Base-by-base conservation (phyloP, 345 rosid species). In the Hibiscus trionum region DNA sequence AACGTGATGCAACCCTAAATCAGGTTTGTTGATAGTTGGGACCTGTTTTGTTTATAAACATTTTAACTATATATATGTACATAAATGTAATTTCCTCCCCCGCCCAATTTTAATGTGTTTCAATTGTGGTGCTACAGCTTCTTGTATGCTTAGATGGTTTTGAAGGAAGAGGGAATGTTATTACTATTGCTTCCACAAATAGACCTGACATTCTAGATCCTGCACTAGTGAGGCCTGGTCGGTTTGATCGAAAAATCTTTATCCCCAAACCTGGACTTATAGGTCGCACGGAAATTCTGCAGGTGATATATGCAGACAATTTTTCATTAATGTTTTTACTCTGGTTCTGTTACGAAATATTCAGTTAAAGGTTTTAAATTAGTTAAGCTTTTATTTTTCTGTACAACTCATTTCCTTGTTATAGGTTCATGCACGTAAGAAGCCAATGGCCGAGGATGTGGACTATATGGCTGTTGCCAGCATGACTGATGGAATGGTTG, bases 181-280 rank as follows among this genome's bases (percentile, higher is more conserved):
- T 93, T 64, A 91, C 98, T 60, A 93, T 93, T 73, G 97, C 98
- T 77, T 93, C 98, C 72, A 91, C 97, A 76, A 93, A 93, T 73
- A 87, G 98, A 75, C 96, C 97, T 9, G 98, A 93, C 78, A 93
- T 93, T 86, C 87, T 93, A 60, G 98, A 93, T 86, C 91, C 97
- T 61, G 98, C 98, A 31, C 93, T 93, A 56, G 96, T 91, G 75
- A 82, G 98, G 78, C 97, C 98, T 74, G 97, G 97, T 72, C 83
- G 96, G 71, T 91, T 93, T 70, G 98, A 93, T 71, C 82, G 93
- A 58, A 93, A 93, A 72, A 89, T 93, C 49, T 86, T 75, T 55
- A 91, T 93, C 7, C 97, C 97, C 12, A 93, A 89, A 76, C 98
- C 96, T 72, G 98, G 98, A 57, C 80, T 86, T 67, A 91, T 91